Base-by-base conservation (phyloP, 192 early-diverging fungal genomes). In the Piromyces sp. region DNA sequence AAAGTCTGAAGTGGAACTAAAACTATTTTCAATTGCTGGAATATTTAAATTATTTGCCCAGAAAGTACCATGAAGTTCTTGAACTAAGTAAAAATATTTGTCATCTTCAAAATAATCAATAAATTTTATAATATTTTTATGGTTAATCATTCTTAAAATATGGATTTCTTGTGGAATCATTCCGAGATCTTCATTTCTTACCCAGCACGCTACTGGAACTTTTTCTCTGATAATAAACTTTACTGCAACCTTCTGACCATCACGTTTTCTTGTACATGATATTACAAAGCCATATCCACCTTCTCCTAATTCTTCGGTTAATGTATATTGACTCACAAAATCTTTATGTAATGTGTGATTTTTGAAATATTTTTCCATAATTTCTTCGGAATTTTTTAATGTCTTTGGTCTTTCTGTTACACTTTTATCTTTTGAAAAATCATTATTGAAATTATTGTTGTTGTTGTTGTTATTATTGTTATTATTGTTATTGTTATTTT, bases 201-300 rank as follows among this genome's bases (percentile, higher is more conserved):
- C 83, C 87, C 87, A 88, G 29, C 84, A 84, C 79, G 86, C 84
- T 40, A 83, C 85, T 6, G 89, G 88, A 14, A 90, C 87, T 80
- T 89, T 90, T 79, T 88, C 81, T 13, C 84, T 85, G 80, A 80
- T 80, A 51, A 94, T 94, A 81, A 94, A 91, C 85, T 94, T 94
- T 82, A 94, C 92, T 3, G 93, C 93, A 14, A 93, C 89, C 83
- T 93, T 91, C 12, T 83, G 80, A 15, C 82, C 83, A 82, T 91
- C 91, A 2, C 80, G 37, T 19, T 83, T 84, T 79, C 89, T 88
- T 2, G 86, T 84, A 15, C 90, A 91, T 5, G 89, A 86, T 11
- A 91, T 84, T 5, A 93, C 93, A 86, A 92, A 92, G 12, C 92
- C 93, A 85, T 92, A 93, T 22, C 92, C 93, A n/a, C 93, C 93